These are phyloP conservation scores for Talaromyces verruculosus DNA, from an alignment of 2,329 filamentous ascomycete genomes.

Conservation along the genomic window DNA sequence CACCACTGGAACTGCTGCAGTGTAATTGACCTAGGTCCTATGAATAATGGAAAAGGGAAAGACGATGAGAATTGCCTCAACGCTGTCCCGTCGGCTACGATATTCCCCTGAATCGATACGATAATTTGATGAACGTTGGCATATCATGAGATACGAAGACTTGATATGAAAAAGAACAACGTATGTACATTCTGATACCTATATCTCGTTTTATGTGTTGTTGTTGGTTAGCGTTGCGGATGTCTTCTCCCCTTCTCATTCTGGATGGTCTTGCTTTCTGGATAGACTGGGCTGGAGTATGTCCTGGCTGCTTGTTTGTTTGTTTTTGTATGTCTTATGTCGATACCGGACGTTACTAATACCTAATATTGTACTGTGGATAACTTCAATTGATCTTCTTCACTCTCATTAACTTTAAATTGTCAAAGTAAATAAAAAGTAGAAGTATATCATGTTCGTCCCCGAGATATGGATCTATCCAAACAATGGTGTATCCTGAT, in stretches of 20 bases:
- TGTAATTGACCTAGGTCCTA: neutral
- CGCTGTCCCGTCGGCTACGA: neutral
- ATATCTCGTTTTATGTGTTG: neutral
- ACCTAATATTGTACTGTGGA: neutral
- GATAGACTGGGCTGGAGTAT: neutral
- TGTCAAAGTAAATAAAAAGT: neutral
- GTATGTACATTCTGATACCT: conserved; percentile 12
- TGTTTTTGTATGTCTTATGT: neutral
- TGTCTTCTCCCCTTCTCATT: neutral
- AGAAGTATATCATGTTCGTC: neutral
- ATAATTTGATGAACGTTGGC: neutral
- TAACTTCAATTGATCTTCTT: neutral
- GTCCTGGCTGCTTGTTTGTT: neutral
- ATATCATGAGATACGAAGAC: neutral
- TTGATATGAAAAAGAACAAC: neutral
- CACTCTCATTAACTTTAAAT: neutral
- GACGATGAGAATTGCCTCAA: neutral
- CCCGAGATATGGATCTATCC: neutral
- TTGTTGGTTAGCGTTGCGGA: neutral
- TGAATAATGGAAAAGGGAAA: neutral
- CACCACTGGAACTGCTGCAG: neutral
- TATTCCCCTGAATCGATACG: neutral
- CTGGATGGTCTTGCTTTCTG: neutral
- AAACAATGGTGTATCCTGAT: neutral
- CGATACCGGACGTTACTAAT: neutral